Evolutionary conservation across 345 rosid genomes (phyloP), one percentile per base, ranked within the genome.

Genomic region (Erodium maritimum): DNA sequence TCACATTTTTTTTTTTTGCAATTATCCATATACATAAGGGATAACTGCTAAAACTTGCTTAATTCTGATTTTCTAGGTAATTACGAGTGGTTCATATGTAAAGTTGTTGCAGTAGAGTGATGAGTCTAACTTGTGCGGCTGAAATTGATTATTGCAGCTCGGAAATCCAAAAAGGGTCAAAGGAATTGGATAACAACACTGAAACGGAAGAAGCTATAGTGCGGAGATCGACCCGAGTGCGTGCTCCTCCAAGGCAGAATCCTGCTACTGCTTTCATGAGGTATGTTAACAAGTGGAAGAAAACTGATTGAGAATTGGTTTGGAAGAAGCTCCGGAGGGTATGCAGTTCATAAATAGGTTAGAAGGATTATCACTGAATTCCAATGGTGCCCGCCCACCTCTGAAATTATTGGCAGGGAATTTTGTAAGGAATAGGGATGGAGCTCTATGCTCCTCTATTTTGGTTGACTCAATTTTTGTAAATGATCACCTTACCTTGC

Each of bases 201-300:
- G 85, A 82, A 52, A 22, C 67, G 73, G 97, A 89, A 64, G 96
- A 93, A 77, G 86, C 88, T 63, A 91, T 83, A 70, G 76, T 84
- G 23, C 77, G 99, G 57, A 82, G 97, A 71, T 93, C 97, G 8
- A 82, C 84, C 21, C 95, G 97, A 46, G 97, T 93, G 21, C 77
- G 88, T 24, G 97, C 96, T 50, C 82, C 90, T 14, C 87, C 88
- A 11, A 80, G 85, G 67, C 87, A 87, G 68, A 93, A 80, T 63
- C 86, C 91, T 63, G 91, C 87, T 8, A 80, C 71, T 69, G 80
- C 91, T 67, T 89, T 78, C 77, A 77, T 80, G 50, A 78, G 82
- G 74, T 93, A 93, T 45, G 87, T 79, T 57, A 93, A 93, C 85
- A 85, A 78, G 82, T 87, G 91, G 97, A 89, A 83, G 78, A 83